Percentiles rank a stretch among this genome's conserved stretches.
phyloP scores from a whole-genome alignment of 495 filamentous ascomycete species.

The Lepidopterella palustris region DNA sequence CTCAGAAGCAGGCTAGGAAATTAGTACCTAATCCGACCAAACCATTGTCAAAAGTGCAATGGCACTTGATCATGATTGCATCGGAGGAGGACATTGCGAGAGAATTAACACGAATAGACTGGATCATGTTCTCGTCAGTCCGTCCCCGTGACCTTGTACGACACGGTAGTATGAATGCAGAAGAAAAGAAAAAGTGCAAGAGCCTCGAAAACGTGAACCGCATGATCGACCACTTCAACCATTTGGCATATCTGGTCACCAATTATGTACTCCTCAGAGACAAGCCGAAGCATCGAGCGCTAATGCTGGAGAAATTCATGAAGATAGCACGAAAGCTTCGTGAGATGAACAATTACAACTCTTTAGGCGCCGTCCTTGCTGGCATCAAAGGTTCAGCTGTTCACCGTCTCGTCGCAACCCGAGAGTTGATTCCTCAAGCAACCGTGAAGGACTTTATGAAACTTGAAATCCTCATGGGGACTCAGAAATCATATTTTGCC shows the following conservation, averaged over 20 bases:
- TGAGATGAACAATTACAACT: slow-evolving; percentile 93
- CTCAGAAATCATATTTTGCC: slow-evolving; percentile 82
- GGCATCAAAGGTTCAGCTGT: slow-evolving; percentile 86
- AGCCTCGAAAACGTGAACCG: slow-evolving; percentile 81
- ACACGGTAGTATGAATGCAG: slow-evolving; percentile 69
- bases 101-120: slow-evolving; percentile 92
- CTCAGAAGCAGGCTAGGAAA: slow-evolving; percentile 62
- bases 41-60: slow-evolving; percentile 68
- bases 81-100: slow-evolving; percentile 76
- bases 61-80: slow-evolving; percentile 75
- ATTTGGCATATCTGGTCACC: slow-evolving; percentile 82
- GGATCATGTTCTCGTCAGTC: slow-evolving; percentile 95
- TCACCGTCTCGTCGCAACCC: slow-evolving; percentile 75
- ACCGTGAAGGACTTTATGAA: slow-evolving; percentile 78
- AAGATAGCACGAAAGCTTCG: slow-evolving; percentile 63
- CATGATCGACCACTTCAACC: slow-evolving; percentile 95
- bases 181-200: slow-evolving; percentile 68
- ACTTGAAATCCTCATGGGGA: slow-evolving; percentile 86
- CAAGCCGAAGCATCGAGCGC: slow-evolving; percentile 90
- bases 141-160: slow-evolving; percentile 89
- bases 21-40: slow-evolving; percentile 56
- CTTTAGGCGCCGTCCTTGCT: slow-evolving; percentile 84
- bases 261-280: slow-evolving; percentile 90
- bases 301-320: slow-evolving; percentile 93
- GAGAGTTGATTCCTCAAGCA: slow-evolving; percentile 62